Conservation (phyloP, 2,329 filamentous ascomycete genomes). For the Aotearoamyces nothofagi region DNA sequence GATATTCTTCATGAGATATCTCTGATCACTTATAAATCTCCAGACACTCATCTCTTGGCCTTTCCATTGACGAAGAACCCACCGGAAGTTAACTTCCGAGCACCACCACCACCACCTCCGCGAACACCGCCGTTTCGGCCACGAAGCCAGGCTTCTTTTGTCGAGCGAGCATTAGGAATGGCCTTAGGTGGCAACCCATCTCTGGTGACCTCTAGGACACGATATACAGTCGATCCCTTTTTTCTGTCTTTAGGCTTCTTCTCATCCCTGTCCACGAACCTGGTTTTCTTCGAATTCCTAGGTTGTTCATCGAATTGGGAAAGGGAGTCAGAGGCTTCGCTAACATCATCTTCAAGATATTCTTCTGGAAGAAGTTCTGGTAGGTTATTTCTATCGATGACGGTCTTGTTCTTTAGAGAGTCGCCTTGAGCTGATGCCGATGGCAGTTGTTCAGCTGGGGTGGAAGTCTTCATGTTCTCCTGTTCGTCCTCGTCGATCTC, state of each 20-base stretch:
- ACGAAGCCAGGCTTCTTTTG: constrained; percentile 17
- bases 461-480: no score
- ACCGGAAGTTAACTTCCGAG: constrained; percentile 11
- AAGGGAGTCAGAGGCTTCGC: constrained; percentile 3
- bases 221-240: constrained; percentile 16
- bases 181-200: constrained; percentile 15
- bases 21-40: no score
- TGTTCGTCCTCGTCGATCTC: no score
- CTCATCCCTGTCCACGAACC: constrained; percentile 11
- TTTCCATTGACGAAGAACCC: no score
- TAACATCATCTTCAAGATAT: constrained; percentile 14
- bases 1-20: no score
- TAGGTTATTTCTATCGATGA: constrained; percentile 5
- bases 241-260: constrained; percentile 15
- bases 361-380: constrained; percentile 16
- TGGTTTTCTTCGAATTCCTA: constrained; percentile 13
- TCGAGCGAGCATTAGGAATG: constrained; percentile 8
- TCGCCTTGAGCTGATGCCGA: no score
- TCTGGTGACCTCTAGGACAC: constrained; percentile 9
- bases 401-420: not conserved
- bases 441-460: no score
- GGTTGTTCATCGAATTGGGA: not conserved
- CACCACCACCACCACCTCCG: constrained; percentile 5
- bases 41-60: no score
- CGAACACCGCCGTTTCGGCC: constrained; percentile 9